These are phyloP conservation scores for Pythium grandisporangium DNA, from an alignment of 352 stramenopile genomes.

Conservation along the genomic window DNA sequence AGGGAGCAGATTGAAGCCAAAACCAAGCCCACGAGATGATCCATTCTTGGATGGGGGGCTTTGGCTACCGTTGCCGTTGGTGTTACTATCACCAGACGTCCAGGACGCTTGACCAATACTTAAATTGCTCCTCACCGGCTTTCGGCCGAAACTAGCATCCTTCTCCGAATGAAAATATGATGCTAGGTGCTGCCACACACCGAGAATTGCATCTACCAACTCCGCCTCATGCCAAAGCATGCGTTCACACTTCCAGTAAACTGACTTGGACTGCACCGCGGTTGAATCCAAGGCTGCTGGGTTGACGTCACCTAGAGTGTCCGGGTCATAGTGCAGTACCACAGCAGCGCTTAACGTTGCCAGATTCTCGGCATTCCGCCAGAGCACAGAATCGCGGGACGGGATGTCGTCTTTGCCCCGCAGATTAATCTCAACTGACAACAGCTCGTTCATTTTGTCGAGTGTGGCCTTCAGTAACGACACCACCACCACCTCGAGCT, in stretches of 20 bases:
- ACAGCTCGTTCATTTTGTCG: slow-evolving; percentile 71
- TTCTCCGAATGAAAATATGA: slow-evolving; percentile 62
- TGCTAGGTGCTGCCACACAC: slow-evolving; percentile 75
- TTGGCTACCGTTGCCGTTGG: slow-evolving; percentile 20
- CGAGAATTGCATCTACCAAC: slow-evolving; percentile 62
- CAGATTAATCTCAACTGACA: slow-evolving; percentile 60
- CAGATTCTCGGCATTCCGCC: slow-evolving; percentile 73
- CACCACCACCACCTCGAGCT: slow-evolving; percentile 64
- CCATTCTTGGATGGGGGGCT: slow-evolving; percentile 28
- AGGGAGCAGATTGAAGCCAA: slow-evolving; percentile 47
- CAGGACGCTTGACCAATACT: slow-evolving; percentile 17
- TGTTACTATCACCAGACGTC: no score
- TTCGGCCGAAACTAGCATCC: slow-evolving; percentile 66
- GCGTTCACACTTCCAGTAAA: slow-evolving; percentile 76
- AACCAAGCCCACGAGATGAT: slow-evolving; percentile 26
- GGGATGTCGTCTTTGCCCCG: slow-evolving; percentile 48
- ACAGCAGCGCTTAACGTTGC: slow-evolving; percentile 59
- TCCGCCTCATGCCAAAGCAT: slow-evolving; percentile 69
- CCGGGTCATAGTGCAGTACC: slow-evolving; percentile 78
- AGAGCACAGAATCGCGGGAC: slow-evolving; percentile 64
- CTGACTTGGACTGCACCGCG: slow-evolving; percentile 7
- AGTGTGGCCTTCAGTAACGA: slow-evolving; percentile 63
- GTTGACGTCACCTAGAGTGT: slow-evolving; percentile 51
- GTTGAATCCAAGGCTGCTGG: slow-evolving; percentile 17
- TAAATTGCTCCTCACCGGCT: slow-evolving; percentile 35